A percentile compares a stretch with the other conserved stretches of the same genome.
Evolutionary conservation across 2,329 filamentous ascomycete genomes (phyloP).

Genomic region (Fusarium coicis): DNA sequence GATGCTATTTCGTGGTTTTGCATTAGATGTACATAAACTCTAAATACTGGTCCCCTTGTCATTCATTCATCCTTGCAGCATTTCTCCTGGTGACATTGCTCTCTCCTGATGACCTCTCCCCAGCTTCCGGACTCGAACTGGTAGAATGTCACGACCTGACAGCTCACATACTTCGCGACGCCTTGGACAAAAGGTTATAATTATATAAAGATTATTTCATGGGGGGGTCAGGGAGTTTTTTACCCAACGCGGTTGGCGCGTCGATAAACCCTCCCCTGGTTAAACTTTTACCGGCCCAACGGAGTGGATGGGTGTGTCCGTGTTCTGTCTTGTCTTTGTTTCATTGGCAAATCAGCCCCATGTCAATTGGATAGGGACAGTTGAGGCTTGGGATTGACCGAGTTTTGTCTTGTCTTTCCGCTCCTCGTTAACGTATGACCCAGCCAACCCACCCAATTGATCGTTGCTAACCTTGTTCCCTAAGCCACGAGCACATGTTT

Average conservation of each 20-base stretch:
- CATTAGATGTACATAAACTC: slow-evolving; percentile 1
- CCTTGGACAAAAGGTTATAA: not conserved
- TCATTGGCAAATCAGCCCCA: not conserved
- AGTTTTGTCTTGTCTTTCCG: not conserved
- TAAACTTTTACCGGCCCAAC: slow-evolving; percentile 1
- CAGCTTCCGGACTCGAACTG: not conserved
- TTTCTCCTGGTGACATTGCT: not conserved
- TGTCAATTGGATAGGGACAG: not conserved
- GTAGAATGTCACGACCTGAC: slow-evolving; percentile 1
- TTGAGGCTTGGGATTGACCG: not conserved
- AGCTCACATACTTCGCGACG: not conserved
- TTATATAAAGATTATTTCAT: not conserved
- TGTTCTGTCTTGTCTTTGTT: not conserved
- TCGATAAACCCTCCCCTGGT: not conserved
- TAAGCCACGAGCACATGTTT: not conserved
- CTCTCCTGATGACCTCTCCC: not conserved
- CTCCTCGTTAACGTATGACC: too few relatives aligned
- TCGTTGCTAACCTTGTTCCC: not conserved
- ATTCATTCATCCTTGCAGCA: not conserved
- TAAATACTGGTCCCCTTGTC: slow-evolving; percentile 6
- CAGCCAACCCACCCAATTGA: not conserved
- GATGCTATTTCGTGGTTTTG: not conserved
- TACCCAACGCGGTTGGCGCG: slow-evolving; percentile 2
- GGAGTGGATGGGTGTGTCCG: not conserved
- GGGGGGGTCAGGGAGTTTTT: not conserved